Base-by-base conservation (phyloP, 129 eudicot genomes). In the Smallanthus sonchifolius region DNA sequence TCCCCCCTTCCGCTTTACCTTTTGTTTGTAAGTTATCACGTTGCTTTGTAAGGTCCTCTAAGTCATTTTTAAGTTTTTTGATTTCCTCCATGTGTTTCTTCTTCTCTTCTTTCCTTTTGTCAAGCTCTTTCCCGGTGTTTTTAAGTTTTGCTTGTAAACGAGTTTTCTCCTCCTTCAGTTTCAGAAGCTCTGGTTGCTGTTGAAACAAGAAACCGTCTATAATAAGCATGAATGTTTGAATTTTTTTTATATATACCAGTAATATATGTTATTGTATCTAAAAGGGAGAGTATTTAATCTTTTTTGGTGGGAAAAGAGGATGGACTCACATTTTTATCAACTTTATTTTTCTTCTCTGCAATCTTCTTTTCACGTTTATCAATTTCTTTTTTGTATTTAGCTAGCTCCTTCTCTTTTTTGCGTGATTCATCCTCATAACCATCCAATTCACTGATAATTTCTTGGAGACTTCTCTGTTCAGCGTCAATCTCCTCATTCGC, bases 181-280 rank as follows among this genome's bases (percentile, higher is more conserved):
- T 91, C 13, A 88, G 72, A 74, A 95, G 82, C 85, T 95, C 99
- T n/a, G 96, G 95, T 91, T 91, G 97, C 99, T 91, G 79, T 67
- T 14, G 13, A 84, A 54, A 75, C 48, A 74, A 24, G 80, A 54
- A 67, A 65, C 3, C 44, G 11, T 6, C 59, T 40, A 77, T 28
- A 8, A 47, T 40, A 19, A 70, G 76, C 78, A 28, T 35, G 4
- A 34, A 61, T 61, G 10, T 2, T 61, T 14, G 2, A 35, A 34
- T 37, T 51, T 51, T 51, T 10, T 16, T 4, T 36, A 52, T 57
- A 55, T 14, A 14, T 8, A 13, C 17, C 51, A 20, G 40, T 54
- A 19, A 17, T 49, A 48, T 20, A 56, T 19, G 52, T 54, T 45
- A 76, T 40, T 30, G 55, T 37, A 36, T 57, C 55, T 17, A 7